These are phyloP conservation scores for Kluyveromyces nonfermentans DNA, from an alignment of 805 yeast species.

Conservation along the genomic window DNA sequence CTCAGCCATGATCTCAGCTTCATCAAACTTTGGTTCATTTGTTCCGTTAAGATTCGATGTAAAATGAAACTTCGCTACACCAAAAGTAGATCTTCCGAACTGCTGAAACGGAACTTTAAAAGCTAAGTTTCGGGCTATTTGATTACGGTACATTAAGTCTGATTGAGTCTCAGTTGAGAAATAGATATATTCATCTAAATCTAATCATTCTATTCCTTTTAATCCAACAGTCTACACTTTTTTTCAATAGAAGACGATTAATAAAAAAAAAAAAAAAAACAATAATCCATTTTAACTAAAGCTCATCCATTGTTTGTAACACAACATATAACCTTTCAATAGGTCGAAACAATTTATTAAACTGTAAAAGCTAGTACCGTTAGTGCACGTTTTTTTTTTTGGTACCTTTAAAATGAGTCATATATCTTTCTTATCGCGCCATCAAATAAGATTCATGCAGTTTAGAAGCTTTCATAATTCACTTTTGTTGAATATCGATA, in stretches of 20 bases:
- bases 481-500: slow-evolving; percentile 5
- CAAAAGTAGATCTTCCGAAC: not conserved
- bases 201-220: not conserved
- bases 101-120: not conserved
- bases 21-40: slow-evolving; percentile 28
- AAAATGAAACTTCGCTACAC: not conserved
- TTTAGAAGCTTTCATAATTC: not conserved
- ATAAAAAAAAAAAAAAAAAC: too few relatives aligned
- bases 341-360: not conserved
- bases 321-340: too few relatives aligned
- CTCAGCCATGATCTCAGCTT: slow-evolving; percentile 25
- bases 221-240: not conserved
- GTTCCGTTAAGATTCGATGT: not conserved
- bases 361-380: not conserved
- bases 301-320: too few relatives aligned
- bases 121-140: not conserved
- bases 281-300: too few relatives aligned
- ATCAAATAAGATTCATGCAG: not conserved
- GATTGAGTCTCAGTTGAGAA: not conserved
- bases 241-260: not conserved
- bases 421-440: not conserved
- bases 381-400: not conserved
- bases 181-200: too few relatives aligned
- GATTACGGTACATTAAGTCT: not conserved
- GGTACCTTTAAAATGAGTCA: not conserved